Evolutionary conservation across 1,284 basidiomycete species (phyloP), one percentile per base, ranked within the genome.

Genomic region (Puccinia novopanici): DNA sequence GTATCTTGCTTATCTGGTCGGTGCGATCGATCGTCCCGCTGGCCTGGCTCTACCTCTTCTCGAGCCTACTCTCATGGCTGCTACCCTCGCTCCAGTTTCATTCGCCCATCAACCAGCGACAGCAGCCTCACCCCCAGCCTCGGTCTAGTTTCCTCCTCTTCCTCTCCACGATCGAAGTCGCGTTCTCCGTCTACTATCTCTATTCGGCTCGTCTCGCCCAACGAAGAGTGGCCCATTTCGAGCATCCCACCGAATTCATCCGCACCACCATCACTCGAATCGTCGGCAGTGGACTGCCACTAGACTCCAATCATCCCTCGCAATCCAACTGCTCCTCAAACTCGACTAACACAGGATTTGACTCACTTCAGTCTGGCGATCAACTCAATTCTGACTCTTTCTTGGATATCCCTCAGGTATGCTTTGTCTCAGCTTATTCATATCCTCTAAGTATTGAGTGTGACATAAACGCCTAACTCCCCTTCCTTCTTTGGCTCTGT

Each of bases 141-240:
- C 22, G 37, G 34, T 17, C 50, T 24, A 55, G 24, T 27, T 24
- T 54, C 40, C 54, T 55, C 48, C 37, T 67, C 22, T 42, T 65
- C 42, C 70, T 72, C 30, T 50, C 59, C n/a, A 37, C 67, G 8
- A 37, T 77, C 27, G 76, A 79, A 72, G 76, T 79, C 37, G 30
- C 57, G n/a, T 79, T 79, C 54, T 79, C 76, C 54, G 59, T 79
- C 52, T 79, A 79, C 57, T 71, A 71, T 30, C 45, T 57, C 30
- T 71, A 71, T 45, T 59, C 22, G 55, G 27, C 57, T 61, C 65
- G 30, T 27, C 37, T 57, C 34, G 67, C 48, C 34, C 76, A 79
- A 37, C 54, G 52, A 40, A 71, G 57, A n/a, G 45, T 61, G 5
- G n/a, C 50, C 40, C 65, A 79, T 30, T 34, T 48, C 40, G 59